A percentile compares a stretch with the other conserved stretches of the same genome.
Conservation (phyloP, 768 basidiomycete genomes). For the Tricholoma matsutake region DNA sequence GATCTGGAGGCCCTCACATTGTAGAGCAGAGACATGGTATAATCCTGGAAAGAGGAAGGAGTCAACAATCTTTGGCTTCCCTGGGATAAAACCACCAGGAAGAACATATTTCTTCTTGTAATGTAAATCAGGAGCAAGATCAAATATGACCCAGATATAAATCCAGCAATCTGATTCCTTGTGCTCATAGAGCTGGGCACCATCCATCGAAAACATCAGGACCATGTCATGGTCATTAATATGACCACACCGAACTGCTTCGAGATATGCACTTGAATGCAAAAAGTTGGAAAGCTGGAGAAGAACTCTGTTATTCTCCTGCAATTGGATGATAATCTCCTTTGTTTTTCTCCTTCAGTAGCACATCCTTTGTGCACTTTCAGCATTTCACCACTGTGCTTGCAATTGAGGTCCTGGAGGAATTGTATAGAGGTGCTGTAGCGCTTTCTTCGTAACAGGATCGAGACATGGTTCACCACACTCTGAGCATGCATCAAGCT, state of each 20-base stretch:
- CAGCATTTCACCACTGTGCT: conserved; percentile 24
- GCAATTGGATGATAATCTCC: conserved; percentile 8
- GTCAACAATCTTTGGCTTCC: too few species aligned
- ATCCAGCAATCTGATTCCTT: conserved; percentile 34
- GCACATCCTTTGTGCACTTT: conserved; percentile 21
- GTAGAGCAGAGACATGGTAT: too few species aligned
- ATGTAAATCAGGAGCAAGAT: too few species aligned
- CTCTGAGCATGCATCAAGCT: conserved; percentile 24
- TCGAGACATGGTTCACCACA: conserved; percentile 32
- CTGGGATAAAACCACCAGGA: too few species aligned
- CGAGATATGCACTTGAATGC: conserved; percentile 11
- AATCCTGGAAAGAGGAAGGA: too few species aligned
- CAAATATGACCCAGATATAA: too few species aligned
- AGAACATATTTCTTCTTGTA: too few species aligned
- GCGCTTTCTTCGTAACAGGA: conserved; percentile 17
- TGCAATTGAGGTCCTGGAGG: conserved; percentile 43
- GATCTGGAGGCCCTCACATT: too few species aligned
- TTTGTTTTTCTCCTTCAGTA: conserved; percentile 24
- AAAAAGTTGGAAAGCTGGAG: conserved; percentile 22
- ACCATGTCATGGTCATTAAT: background rate
- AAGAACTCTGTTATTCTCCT: conserved; percentile 5
- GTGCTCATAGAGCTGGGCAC: conserved; percentile 1
- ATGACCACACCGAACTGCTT: background rate
- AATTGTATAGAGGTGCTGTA: conserved; percentile 34
- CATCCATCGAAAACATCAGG: background rate